phyloP scores from a whole-genome alignment of 768 basidiomycete genomes.

The Lactarius pseudohatsudake region DNA sequence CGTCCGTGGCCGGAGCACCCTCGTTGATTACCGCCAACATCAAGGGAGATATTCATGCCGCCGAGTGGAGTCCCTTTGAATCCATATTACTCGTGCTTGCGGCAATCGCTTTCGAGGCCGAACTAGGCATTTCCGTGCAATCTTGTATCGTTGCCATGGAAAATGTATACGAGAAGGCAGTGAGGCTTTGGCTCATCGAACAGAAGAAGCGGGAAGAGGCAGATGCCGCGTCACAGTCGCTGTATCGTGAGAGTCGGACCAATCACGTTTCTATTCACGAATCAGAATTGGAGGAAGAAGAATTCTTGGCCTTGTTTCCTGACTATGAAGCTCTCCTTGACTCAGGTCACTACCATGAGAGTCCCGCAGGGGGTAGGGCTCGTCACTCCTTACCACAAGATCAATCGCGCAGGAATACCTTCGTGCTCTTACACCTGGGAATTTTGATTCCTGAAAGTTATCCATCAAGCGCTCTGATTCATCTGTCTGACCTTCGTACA shows the following conservation, averaged over 20 bases:
- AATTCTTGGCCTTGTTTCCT: constrained; percentile 85
- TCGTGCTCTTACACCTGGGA: constrained; percentile 50
- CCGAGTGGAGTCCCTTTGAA: constrained; percentile 39
- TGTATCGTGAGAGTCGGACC: constrained; percentile 68
- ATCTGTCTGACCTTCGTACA: constrained; percentile 25
- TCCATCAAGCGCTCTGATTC: constrained; percentile 36
- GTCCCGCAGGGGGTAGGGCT: constrained; percentile 9
- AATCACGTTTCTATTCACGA: constrained; percentile 60
- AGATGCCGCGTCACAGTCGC: constrained; percentile 61
- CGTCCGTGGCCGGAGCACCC: constrained; percentile 47
- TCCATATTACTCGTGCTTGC: constrained; percentile 50
- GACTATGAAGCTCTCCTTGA: constrained; percentile 59
- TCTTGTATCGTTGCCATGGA: constrained; percentile 42
- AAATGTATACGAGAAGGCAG: constrained; percentile 62
- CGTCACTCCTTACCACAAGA: constrained; percentile 35
- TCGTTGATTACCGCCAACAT: constrained; percentile 36
- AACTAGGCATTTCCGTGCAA: constrained; percentile 41
- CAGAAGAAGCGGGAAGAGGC: constrained; percentile 64
- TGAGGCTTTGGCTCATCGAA: constrained; percentile 84
- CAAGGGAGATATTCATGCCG: constrained; percentile 32
- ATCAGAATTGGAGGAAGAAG: constrained; percentile 75
- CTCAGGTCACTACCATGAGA: constrained; percentile 18
- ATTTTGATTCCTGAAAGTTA: constrained; percentile 37
- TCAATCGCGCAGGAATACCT: constrained; percentile 37
- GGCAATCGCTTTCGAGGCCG: constrained; percentile 45